Evolutionary conservation across 2,329 filamentous ascomycete species (phyloP), one percentile per base, ranked within the genome.

Genomic region (Colletotrichum caudatum): DNA sequence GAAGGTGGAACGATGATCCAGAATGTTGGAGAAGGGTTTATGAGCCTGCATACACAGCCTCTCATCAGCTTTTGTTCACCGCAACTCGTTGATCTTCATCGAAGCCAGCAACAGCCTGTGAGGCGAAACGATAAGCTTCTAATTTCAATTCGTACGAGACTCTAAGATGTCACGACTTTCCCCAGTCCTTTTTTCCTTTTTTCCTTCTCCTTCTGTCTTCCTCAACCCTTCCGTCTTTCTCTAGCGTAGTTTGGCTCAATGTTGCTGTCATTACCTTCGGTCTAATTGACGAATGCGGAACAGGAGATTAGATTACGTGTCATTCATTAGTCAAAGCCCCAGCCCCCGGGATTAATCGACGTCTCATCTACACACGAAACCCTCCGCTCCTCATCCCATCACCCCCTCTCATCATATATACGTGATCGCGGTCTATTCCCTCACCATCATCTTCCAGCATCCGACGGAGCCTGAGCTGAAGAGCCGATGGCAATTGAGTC

Each of bases 241-340:
- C 14, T 18, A 4, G 14, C 26, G 12, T 29, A 18, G 16, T 53
- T 18, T 53, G 50, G 26, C 26, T 16, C 7, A 18, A 18, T 53
- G 16, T 14, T 16, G 50, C 50, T 33, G 26, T 33, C 26, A 29
- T 51, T 14, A 29, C 29, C 16, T 5, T 29, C 33, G 16, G 51
- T 29, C 3, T 35, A 29, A 35, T n/a, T 14, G n/a, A 29, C 29
- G 18, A 12, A 35, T n/a, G 29, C 51, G 29, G 51, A 26, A 57
- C 12, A 37, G 7, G 12, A 18, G 14, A 23, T 48, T 48, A 23
- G 8, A 56, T 56, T 23, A 35, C 11, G 53, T 33, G 33, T 33
- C n/a, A 58, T 58, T 33, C n/a, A 58, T 58, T 58, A 35, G 54
- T 26, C 35, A 1, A 58, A 58, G 20, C n/a, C 35, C n/a, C 54